These are phyloP conservation scores for Solanum stenotomum DNA, from an alignment of 257 asterid genomes.

Conservation along the genomic window DNA sequence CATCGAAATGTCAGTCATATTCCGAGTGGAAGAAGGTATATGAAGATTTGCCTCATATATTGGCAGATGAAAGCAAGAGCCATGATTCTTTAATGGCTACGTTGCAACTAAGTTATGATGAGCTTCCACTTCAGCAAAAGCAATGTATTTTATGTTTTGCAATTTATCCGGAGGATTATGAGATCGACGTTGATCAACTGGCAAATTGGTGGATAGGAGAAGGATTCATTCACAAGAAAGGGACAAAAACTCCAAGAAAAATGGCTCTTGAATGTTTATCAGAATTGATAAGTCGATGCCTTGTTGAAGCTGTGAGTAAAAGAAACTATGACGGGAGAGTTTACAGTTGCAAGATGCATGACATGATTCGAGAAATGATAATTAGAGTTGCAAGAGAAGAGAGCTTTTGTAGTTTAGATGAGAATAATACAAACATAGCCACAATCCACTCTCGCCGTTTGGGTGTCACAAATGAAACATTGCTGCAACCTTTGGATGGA, in stretches of 20 bases:
- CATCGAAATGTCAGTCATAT: neutral
- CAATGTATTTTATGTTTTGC: slow-evolving; percentile 13
- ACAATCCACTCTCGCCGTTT: slow-evolving; percentile 4
- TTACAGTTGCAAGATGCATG: slow-evolving; percentile 18
- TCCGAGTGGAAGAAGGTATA: neutral
- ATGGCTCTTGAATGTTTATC: slow-evolving; percentile 6
- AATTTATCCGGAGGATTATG: slow-evolving; percentile 16
- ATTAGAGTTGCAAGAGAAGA: slow-evolving; percentile 9
- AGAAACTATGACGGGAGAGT: slow-evolving; percentile 15
- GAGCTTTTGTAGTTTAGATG: slow-evolving; percentile 4
- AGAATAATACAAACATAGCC: neutral
- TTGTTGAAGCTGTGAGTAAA: slow-evolving; percentile 7
- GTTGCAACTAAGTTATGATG: slow-evolving; percentile 19
- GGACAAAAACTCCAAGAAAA: slow-evolving; percentile 3
- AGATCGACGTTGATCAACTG: slow-evolving; percentile 9
- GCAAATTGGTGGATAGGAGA: slow-evolving; percentile 18
- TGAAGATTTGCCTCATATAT: neutral
- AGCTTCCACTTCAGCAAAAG: slow-evolving; percentile 8
- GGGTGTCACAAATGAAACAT: slow-evolving; percentile 6
- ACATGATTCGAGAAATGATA: slow-evolving; percentile 16
- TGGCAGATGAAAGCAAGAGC: neutral
- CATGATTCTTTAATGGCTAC: slow-evolving; percentile 3
- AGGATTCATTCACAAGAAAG: slow-evolving; percentile 10
- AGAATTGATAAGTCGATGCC: slow-evolving; percentile 11
- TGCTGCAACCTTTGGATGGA: neutral